Conservation (phyloP, 2,329 filamentous ascomycete genomes). For the Phyllosticta ampelicida region DNA sequence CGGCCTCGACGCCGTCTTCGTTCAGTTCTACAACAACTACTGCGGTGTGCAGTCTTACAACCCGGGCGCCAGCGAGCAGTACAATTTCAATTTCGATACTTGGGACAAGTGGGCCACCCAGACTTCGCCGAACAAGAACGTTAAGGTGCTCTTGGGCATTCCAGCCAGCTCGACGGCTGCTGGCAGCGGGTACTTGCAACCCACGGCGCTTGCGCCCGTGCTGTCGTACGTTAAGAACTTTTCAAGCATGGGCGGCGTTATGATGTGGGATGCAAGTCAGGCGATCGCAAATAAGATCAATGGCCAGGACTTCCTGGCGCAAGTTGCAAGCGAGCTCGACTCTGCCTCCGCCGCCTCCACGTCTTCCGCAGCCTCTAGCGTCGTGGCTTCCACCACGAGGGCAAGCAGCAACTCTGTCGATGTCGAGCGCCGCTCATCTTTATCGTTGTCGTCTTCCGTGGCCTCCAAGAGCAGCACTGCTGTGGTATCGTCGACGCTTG, state of each 20-base stretch:
- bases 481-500: neutral
- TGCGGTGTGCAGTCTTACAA: conserved; percentile 49
- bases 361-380: neutral
- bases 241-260: conserved; percentile 53
- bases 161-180: conserved; percentile 45
- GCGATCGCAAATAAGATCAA: conserved; percentile 18
- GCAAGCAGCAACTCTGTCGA: neutral
- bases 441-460: neutral
- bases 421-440: neutral
- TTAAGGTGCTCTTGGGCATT: conserved; percentile 52
- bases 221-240: conserved; percentile 46
- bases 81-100: conserved; percentile 49
- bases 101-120: conserved; percentile 58
- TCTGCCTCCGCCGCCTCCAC: neutral
- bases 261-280: conserved; percentile 51
- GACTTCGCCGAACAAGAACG: conserved; percentile 45
- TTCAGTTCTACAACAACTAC: conserved; percentile 61
- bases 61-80: conserved; percentile 33
- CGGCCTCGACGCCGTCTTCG: conserved; percentile 48
- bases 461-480: neutral
- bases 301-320: conserved; percentile 15
- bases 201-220: conserved; percentile 37
- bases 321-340: conserved; percentile 13
- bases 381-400: neutral
- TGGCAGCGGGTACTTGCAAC: conserved; percentile 45